Evolutionary conservation across 352 stramenopile genomes (phyloP).

Genomic region (Pythium pyrilobum): DNA sequence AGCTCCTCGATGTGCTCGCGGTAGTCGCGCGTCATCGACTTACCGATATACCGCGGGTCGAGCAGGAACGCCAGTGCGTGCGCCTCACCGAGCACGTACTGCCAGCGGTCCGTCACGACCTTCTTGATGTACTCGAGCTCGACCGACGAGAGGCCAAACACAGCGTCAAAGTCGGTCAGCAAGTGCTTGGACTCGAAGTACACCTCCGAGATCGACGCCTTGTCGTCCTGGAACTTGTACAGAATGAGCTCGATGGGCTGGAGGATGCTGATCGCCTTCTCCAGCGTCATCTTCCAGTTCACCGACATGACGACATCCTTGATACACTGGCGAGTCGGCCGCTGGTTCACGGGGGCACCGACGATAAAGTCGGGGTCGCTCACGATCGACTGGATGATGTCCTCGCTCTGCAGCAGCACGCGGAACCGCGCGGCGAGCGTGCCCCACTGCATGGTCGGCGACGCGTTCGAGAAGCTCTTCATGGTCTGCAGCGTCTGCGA

Average conservation of each 20-base stretch:
- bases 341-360: slow-evolving; percentile 41
- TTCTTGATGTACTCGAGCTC: slow-evolving; percentile 83
- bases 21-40: slow-evolving; percentile 79
- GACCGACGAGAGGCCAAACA: slow-evolving; percentile 58
- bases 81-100: slow-evolving; percentile 71
- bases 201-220: slow-evolving; percentile 70
- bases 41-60: slow-evolving; percentile 76
- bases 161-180: slow-evolving; percentile 68
- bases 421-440: slow-evolving; percentile 64
- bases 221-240: slow-evolving; percentile 84
- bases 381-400: slow-evolving; percentile 70
- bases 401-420: slow-evolving; percentile 57
- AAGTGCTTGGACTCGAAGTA: slow-evolving; percentile 82
- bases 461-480: slow-evolving; percentile 65
- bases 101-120: slow-evolving; percentile 67
- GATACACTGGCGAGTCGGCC: slow-evolving; percentile 45
- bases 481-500: slow-evolving; percentile 66
- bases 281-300: slow-evolving; percentile 78
- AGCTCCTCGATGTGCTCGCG: slow-evolving; percentile 80
- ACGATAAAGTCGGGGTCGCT: slow-evolving; percentile 59
- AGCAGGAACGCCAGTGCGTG: slow-evolving; percentile 70
- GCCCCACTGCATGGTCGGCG: slow-evolving; percentile 60
- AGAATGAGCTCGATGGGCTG: slow-evolving; percentile 74
- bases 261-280: slow-evolving; percentile 76
- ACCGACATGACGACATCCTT: slow-evolving; percentile 68